phyloP scores from a whole-genome alignment of 1,284 basidiomycete genomes.

The Melanopsichium pennsylvanicum region DNA sequence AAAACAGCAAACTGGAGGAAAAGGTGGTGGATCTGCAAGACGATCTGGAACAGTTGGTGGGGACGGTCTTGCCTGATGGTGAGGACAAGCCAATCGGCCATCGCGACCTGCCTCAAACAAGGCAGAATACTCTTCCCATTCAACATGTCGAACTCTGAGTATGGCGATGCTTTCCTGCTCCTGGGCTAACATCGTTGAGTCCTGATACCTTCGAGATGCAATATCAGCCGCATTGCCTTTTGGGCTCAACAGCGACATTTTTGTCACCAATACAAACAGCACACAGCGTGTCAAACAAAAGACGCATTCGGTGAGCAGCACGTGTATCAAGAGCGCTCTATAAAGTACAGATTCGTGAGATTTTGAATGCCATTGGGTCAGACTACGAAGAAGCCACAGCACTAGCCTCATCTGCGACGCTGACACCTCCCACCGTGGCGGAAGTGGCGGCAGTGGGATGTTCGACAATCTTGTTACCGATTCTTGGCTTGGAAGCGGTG shows the following conservation, averaged over 20 bases:
- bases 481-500: constrained; percentile 75
- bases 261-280: too few relatives aligned
- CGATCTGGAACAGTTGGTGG: constrained; percentile 24
- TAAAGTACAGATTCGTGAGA: too few relatives aligned
- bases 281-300: too few relatives aligned
- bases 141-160: constrained; percentile 35
- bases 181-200: too few relatives aligned
- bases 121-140: constrained; percentile 24
- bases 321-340: too few relatives aligned
- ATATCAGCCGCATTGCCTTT: too few relatives aligned
- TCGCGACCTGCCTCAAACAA: constrained; percentile 2
- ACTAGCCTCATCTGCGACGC: background rate
- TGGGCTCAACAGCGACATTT: too few relatives aligned
- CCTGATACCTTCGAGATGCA: too few relatives aligned
- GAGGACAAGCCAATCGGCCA: background rate
- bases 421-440: background rate
- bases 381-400: background rate
- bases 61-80: constrained; percentile 18
- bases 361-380: too few relatives aligned
- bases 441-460: background rate
- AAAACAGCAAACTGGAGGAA: constrained; percentile 10
- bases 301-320: too few relatives aligned
- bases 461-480: constrained; percentile 71
- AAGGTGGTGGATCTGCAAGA: constrained; percentile 22
- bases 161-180: too few relatives aligned